Base-by-base conservation (phyloP, 345 rosid species). In the Arabis alpina region DNA sequence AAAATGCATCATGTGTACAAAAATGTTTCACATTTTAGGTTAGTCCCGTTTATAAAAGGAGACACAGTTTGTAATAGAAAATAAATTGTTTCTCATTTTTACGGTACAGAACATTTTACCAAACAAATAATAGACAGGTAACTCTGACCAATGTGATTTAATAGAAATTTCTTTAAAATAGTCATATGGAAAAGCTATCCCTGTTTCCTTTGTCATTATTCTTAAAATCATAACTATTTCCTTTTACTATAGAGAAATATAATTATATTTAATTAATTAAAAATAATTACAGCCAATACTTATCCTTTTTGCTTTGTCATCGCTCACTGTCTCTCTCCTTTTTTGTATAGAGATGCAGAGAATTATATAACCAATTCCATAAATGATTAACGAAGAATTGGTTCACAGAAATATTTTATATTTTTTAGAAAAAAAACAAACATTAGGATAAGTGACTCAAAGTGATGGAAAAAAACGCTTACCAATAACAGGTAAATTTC, bases 401-500 rank as follows among this genome's bases (percentile, higher is more conserved):
- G 34, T 34, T 28, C 4, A 47, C 30, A 45, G 9, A 6, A 8
- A 41, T 42, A 25, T 1, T 45, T 32, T 28, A 61, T 5, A 28
- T 19, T 7, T 16, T 19, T 48, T 16, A 48, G 19, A 15, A 47
- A 6, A 6, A 47, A 45, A 47, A 8, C 11, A 16, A 15, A 48
- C 10, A 16, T 48, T 36, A 8, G 40, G 10, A 53, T 28, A 25
- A 32, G 27, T 57, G 27, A 40, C 6, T 66, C 42, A 32, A 19
- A 39, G 25, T 5, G 25, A 28, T 3, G 3, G 43, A 10, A 43
- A 30, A 32, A 16, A 15, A 30, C 4, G 8, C 84, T 73, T 62
- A 87, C 96, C 76, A 45, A 83, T 74, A 36, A 89, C 89, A 7
- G 88, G 88, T 11, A 85, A 43, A 42, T 70, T 68, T 44, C 58